Evolutionary conservation across 2,329 filamentous ascomycete species (phyloP).

Genomic region (Fusarium tupiense): DNA sequence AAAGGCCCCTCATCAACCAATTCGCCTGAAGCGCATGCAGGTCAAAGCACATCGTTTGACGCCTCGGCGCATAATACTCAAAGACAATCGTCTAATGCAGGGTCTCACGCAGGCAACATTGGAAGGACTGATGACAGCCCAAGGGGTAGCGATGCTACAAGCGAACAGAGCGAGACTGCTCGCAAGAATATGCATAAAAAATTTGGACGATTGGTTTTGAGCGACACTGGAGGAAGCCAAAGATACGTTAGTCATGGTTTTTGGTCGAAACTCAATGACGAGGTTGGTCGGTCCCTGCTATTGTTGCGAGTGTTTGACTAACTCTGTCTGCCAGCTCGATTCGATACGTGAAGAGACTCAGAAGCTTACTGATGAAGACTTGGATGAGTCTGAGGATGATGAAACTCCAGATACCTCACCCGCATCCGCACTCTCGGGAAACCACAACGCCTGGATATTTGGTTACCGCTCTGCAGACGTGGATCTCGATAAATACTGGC

Average conservation of each 20-base stretch:
- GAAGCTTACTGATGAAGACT: conserved; percentile 56
- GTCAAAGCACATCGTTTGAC: conserved; percentile 25
- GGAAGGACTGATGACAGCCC: conserved; percentile 27
- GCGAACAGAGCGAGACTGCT: conserved; percentile 49
- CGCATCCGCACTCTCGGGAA: conserved; percentile 48
- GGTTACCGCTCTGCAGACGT: conserved; percentile 78
- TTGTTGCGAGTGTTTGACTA: not conserved
- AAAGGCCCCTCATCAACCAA: conserved; percentile 45
- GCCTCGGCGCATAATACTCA: conserved; percentile 17
- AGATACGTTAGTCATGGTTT: conserved; percentile 81
- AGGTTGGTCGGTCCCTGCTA: conserved; percentile 57
- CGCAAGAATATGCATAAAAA: conserved; percentile 51
- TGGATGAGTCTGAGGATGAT: conserved; percentile 68
- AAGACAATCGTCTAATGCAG: conserved; percentile 30
- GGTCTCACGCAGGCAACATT: conserved; percentile 17
- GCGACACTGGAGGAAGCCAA: conserved; percentile 73
- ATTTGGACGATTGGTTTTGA: conserved; percentile 75
- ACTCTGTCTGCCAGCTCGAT: conserved; percentile 45
- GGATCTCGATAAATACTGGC: conserved; percentile 72
- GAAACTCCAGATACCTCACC: conserved; percentile 60
- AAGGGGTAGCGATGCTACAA: conserved; percentile 41
- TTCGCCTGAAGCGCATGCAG: conserved; percentile 44
- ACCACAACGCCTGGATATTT: conserved; percentile 77
- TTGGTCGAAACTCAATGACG: conserved; percentile 79
- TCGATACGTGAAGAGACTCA: conserved; percentile 61